Base-by-base conservation (phyloP, 2,329 filamentous ascomycete genomes). In the Ramularia collo-cygni region DNA sequence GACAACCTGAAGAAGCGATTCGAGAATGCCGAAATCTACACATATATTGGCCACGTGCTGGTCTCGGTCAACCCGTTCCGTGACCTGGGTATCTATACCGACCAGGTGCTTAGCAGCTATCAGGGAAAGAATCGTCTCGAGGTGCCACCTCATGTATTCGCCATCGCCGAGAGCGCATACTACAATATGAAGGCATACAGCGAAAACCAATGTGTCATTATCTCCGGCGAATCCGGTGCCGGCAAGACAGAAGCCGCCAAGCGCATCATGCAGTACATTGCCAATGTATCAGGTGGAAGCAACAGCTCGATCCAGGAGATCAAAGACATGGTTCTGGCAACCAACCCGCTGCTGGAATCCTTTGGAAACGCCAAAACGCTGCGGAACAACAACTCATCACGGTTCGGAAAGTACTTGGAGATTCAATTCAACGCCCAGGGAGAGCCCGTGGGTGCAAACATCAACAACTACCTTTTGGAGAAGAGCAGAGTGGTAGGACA, bases 141-240 rank as follows among this genome's bases (percentile, higher is more conserved):
- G 68, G 74, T 79, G 44, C 40, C 57, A 56, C 92, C 92, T 7
- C 92, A 98, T 66, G 92, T 98, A 54, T 98, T 95, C 64, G 90
- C 88, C 46, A 92, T 98, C 58, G 92, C 92, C 60, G 92, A 98
- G 67, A 84, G 90, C 6, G 67, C 89, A 40, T 98, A 98, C 72
- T 96, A 96, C 71, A 96, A 98, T 71, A 96, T 98, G 92, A 96
- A 96, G 65, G 90, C 89, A 33, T 98, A 98, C 74, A 87, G 87
- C 59, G 92, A 96, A 56, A 96, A 96, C 69, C 92, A 98, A 65
- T 96, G 92, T 69, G 90, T 98, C 53, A 98, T 98, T 65, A 98
- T 98, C 55, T 96, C 92, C 4, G 92, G 92, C 61, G 92, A 98
- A 68, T 96, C 92, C 2, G 92, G 92, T 61, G 92, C 92, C 24